phyloP scores from a whole-genome alignment of 2,329 filamentous ascomycete genomes.

The Clathrospora elynae region DNA sequence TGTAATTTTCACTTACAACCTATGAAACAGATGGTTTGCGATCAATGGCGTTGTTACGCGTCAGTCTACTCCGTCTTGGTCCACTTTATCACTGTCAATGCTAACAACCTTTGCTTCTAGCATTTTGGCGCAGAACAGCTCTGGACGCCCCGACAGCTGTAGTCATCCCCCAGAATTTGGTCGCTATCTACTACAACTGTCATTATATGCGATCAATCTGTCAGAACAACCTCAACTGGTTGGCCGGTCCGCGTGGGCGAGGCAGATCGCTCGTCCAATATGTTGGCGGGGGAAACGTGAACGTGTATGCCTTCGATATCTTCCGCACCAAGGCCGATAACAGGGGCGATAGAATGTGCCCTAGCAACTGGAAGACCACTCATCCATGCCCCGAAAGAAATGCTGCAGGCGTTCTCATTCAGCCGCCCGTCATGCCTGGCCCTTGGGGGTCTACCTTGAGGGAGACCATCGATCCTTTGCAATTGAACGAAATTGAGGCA shows the following conservation, averaged over 20 bases:
- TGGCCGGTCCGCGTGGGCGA: neutral
- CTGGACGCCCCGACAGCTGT: slow-evolving; percentile 2
- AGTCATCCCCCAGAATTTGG: slow-evolving; percentile 2
- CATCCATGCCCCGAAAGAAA: slow-evolving; percentile 1
- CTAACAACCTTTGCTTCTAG: slow-evolving; percentile 2
- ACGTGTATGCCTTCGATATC: slow-evolving; percentile 8
- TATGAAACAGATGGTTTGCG: neutral
- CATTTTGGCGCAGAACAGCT: slow-evolving; percentile 5
- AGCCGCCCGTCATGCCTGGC: slow-evolving; percentile 8
- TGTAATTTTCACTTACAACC: slow-evolving; percentile 1
- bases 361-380: neutral
- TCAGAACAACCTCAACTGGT: slow-evolving; percentile 9
- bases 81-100: slow-evolving; percentile 1
- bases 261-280: slow-evolving; percentile 1
- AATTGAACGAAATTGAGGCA: slow-evolving; percentile 8
- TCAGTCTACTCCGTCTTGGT: slow-evolving; percentile 1
- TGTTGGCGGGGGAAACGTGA: slow-evolving; percentile 1
- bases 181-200: slow-evolving; percentile 11
- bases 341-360: slow-evolving; percentile 7
- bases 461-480: slow-evolving; percentile 6
- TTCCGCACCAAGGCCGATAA: neutral
- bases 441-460: slow-evolving; percentile 3
- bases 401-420: slow-evolving; percentile 4
- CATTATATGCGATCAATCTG: slow-evolving; percentile 13
- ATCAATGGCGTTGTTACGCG: slow-evolving; percentile 1